A percentile compares a stretch with the other conserved stretches of the same genome.
Conservation (phyloP, 2,329 filamentous ascomycete species). For the Ophiostoma fasciatum region DNA sequence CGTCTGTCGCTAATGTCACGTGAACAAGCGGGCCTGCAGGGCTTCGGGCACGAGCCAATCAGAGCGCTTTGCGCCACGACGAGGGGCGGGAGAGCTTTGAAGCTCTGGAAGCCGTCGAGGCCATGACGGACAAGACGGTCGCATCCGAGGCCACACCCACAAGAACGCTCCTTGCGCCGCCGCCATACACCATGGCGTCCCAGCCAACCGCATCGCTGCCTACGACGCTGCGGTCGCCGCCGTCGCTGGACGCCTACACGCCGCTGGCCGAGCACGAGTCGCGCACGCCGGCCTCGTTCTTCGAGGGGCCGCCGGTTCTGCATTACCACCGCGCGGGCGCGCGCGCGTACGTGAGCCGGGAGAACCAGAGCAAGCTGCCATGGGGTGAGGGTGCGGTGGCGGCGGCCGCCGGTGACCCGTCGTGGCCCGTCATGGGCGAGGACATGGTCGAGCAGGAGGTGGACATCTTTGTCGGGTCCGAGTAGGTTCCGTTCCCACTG, state of each 20-base stretch:
- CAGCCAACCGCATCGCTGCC: slow-evolving; percentile 15
- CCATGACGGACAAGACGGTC: no score
- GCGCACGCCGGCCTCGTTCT: slow-evolving; percentile 59
- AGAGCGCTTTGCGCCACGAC: no score
- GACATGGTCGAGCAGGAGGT: slow-evolving; percentile 31
- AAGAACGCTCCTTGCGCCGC: no score
- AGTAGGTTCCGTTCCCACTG: slow-evolving; percentile 25
- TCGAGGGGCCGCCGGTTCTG: slow-evolving; percentile 54
- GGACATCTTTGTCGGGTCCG: slow-evolving; percentile 43
- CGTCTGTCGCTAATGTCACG: no score
- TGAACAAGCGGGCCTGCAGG: no score
- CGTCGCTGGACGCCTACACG: slow-evolving; percentile 44
- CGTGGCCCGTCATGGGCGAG: slow-evolving; percentile 15
- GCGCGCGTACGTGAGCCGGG: slow-evolving; percentile 41
- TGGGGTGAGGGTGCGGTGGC: slow-evolving; percentile 30
- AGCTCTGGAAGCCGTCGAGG: no score
- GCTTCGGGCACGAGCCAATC: no score
- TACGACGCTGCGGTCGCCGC: slow-evolving; percentile 42
- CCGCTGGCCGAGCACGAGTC: slow-evolving; percentile 54
- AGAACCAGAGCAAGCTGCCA: slow-evolving; percentile 38
- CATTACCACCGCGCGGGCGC: slow-evolving; percentile 45
- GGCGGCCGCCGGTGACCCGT: slow-evolving; percentile 18
- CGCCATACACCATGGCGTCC: slow-evolving; percentile 5
- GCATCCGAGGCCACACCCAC: no score
- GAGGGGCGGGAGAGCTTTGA: no score